phyloP scores from a whole-genome alignment of 106 monocot genomes.

The Alisma plantagoaquatica region DNA sequence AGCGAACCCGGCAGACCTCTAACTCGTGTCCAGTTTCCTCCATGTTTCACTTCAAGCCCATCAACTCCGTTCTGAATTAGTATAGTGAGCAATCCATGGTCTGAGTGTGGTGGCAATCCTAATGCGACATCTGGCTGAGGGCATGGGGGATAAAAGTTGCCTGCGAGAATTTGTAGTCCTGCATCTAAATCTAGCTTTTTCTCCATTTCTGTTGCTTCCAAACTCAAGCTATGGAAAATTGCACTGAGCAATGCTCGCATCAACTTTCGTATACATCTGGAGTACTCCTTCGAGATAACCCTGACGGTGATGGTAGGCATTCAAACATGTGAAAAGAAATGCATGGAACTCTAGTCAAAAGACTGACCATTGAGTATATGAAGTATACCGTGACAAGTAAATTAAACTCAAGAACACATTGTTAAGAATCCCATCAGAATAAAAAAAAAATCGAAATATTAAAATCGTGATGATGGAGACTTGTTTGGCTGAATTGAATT shows the following conservation, averaged over 20 bases:
- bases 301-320: conserved; percentile 9
- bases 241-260: conserved; percentile 24
- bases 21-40: conserved; percentile 38
- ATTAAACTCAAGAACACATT: too few species aligned
- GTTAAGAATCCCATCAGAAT: too few species aligned
- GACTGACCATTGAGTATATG: too few species aligned
- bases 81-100: conserved; percentile 59
- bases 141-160: conserved; percentile 48
- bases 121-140: conserved; percentile 29
- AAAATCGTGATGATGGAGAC: too few species aligned
- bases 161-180: conserved; percentile 22
- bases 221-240: conserved; percentile 38
- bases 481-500: too few species aligned
- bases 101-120: conserved; percentile 55
- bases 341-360: too few species aligned
- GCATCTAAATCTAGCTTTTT: conserved; percentile 28
- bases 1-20: conserved; percentile 33
- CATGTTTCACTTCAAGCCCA: conserved; percentile 53
- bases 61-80: conserved; percentile 47
- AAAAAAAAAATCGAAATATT: too few species aligned
- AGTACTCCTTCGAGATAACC: conserved; percentile 23
- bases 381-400: too few species aligned
- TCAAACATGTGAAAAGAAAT: too few species aligned
- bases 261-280: conserved; percentile 22
- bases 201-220: conserved; percentile 26